Percentiles rank a stretch among this genome's conserved stretches.
Conservation (phyloP, 1,284 basidiomycete genomes). For the Sparassis latifolia region DNA sequence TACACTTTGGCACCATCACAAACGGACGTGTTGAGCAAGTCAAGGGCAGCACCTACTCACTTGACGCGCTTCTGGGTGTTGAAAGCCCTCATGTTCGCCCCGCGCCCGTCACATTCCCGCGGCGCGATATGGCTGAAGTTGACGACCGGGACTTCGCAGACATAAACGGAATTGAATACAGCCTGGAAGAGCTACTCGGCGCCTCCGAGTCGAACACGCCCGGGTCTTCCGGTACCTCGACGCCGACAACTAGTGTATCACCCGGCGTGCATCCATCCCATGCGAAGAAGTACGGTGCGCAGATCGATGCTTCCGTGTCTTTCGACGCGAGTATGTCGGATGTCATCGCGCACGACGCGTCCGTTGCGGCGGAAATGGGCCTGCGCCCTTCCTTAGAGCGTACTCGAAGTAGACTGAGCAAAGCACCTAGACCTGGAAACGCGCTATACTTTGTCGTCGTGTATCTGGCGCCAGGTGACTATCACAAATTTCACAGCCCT, state of each 20-base stretch:
- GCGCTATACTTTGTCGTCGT: slow-evolving; percentile 91
- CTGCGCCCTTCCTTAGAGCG: slow-evolving; percentile 38
- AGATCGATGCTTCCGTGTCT: slow-evolving; percentile 60
- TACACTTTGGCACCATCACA: slow-evolving; percentile 88
- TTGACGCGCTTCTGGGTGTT: slow-evolving; percentile 86
- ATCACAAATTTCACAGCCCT: slow-evolving; percentile 96
- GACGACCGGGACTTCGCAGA: slow-evolving; percentile 90
- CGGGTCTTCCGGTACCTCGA: slow-evolving; percentile 21
- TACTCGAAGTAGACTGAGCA: slow-evolving; percentile 30
- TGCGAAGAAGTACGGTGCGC: slow-evolving; percentile 51
- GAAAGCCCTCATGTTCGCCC: slow-evolving; percentile 37
- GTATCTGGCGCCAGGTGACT: slow-evolving; percentile 98
- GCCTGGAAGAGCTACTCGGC: slow-evolving; percentile 78
- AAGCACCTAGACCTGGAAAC: slow-evolving; percentile 61
- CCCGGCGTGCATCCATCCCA: slow-evolving; percentile 10
- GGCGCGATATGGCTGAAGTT: slow-evolving; percentile 50
- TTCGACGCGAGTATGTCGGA: slow-evolving; percentile 46
- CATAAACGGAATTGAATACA: slow-evolving; percentile 97
- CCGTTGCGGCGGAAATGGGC: slow-evolving; percentile 66
- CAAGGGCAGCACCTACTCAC: slow-evolving; percentile 95
- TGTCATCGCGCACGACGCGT: slow-evolving; percentile 56
- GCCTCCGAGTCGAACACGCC: slow-evolving; percentile 30
- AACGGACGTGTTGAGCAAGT: slow-evolving; percentile 91
- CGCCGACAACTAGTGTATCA: slow-evolving; percentile 12
- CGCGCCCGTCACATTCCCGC: slow-evolving; percentile 35